Base-by-base conservation (phyloP, 225 moss, liverwort and hornwort genomes). In the Anthoceros angustus region DNA sequence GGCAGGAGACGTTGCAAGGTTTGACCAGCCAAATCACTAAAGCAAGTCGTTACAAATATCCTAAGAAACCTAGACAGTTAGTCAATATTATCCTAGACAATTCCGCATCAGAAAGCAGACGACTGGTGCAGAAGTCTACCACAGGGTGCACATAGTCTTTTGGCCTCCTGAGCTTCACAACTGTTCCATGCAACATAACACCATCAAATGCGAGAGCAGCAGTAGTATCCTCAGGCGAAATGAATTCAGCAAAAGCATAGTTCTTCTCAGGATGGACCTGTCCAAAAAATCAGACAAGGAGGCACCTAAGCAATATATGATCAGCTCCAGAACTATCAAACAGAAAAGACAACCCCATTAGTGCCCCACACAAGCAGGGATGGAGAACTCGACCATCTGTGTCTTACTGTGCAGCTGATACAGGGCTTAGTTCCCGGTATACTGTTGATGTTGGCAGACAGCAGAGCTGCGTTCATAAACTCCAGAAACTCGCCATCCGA, bases 201-300 rank as follows among this genome's bases (percentile, higher is more conserved):
- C 93, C 93, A 71, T 94, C 93, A 72, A 94, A 94, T 14, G 86
- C 87, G 77, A 90, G 86, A 49, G 93, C 90, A 5, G 80, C 87
- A 64, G 90, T 94, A 50, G 93, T 86, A 79, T 94, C 90, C 75
- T 94, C 87, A 0, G 90, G 86, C 65, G 87, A 90, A 21, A 94
- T 86, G 66, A 94, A 94, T 76, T 94, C 93, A 64, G 93, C 93
- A 74, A 90, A 90, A 26, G 93, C 90, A 74, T 90, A 90, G 38
- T 80, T 86, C 74, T 94, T 94, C 66, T 94, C 90, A 62, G 86
- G 73, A 38, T 94, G 84, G 55, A 94, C 87, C 93, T 94, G 70
- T 55, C 55, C 55, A 55, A 55, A 73, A 66, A 50, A 39, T 55
- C 25, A 55, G 42, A 39, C 21, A 20, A 4, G 26, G 21, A 64